Conservation (phyloP, 1,284 basidiomycete genomes). For the Pseudozyma pruni region DNA sequence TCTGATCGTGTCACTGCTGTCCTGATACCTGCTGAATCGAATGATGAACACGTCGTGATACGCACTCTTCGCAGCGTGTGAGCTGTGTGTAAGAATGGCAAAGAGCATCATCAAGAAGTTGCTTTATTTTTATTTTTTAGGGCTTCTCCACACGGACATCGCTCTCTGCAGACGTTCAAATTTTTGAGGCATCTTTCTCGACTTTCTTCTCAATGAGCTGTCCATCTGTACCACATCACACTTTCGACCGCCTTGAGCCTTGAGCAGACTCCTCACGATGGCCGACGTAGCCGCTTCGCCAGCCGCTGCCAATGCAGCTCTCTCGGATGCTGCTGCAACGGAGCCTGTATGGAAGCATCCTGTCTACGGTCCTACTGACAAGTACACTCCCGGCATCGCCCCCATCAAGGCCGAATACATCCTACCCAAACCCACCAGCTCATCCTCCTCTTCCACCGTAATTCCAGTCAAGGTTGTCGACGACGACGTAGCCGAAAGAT, state of each 20-base stretch:
- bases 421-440: slow-evolving; percentile 25
- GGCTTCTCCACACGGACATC: not conserved
- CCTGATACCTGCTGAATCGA: too few relatives aligned
- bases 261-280: not conserved
- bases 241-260: not conserved
- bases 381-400: slow-evolving; percentile 48
- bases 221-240: not conserved
- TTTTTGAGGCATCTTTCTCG: not conserved
- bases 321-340: not conserved
- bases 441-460: not conserved
- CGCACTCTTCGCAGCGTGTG: not conserved
- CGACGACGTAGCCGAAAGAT: slow-evolving; percentile 36
- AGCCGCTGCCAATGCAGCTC: not conserved
- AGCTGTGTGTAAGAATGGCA: too few relatives aligned
- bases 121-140: too few relatives aligned
- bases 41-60: too few relatives aligned
- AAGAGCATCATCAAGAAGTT: too few relatives aligned
- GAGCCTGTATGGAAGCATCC: slow-evolving; percentile 39
- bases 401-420: slow-evolving; percentile 52
- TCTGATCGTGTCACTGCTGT: slow-evolving; percentile 7
- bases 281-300: not conserved
- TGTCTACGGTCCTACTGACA: slow-evolving; percentile 39
- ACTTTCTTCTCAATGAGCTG: not conserved
- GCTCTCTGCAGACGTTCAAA: not conserved
- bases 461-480: slow-evolving; percentile 11